These are phyloP conservation scores for Xylariales sp. DNA, from an alignment of 2,329 filamentous ascomycete genomes.

Conservation along the genomic window DNA sequence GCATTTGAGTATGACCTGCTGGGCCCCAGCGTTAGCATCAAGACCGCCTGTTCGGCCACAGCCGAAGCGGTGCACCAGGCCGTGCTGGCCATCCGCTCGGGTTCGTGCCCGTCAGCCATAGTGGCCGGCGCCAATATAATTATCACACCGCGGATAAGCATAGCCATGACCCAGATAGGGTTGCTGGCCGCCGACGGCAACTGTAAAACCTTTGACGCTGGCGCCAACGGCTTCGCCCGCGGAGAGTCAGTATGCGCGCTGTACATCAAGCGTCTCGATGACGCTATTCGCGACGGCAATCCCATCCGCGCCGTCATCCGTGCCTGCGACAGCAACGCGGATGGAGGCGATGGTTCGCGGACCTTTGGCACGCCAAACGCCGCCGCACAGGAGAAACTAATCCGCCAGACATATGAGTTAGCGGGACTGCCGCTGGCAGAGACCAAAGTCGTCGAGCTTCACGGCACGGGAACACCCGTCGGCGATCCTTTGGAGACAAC, in stretches of 20 bases:
- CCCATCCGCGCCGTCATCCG: conserved; percentile 34
- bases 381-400: conserved; percentile 30
- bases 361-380: conserved; percentile 37
- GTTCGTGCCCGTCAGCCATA: neutral
- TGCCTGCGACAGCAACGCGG: conserved; percentile 32
- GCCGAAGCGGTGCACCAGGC: neutral
- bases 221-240: conserved; percentile 40
- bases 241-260: conserved; percentile 42
- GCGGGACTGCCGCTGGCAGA: conserved; percentile 24
- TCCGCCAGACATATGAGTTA: conserved; percentile 27
- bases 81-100: neutral
- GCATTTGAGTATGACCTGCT: conserved; percentile 4
- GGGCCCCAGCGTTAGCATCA: conserved; percentile 4
- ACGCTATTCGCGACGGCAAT: conserved; percentile 38
- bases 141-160: neutral
- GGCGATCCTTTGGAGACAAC: neutral
- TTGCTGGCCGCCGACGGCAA: neutral
- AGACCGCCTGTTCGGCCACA: conserved; percentile 6
- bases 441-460: conserved; percentile 21
- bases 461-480: conserved; percentile 20
- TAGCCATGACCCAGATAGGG: neutral
- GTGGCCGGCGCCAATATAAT: conserved; percentile 6
- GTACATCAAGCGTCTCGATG: conserved; percentile 36
- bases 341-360: conserved; percentile 37
- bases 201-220: conserved; percentile 6